Conservation (phyloP, 805 yeast genomes). For the Ogataea minuta region DNA sequence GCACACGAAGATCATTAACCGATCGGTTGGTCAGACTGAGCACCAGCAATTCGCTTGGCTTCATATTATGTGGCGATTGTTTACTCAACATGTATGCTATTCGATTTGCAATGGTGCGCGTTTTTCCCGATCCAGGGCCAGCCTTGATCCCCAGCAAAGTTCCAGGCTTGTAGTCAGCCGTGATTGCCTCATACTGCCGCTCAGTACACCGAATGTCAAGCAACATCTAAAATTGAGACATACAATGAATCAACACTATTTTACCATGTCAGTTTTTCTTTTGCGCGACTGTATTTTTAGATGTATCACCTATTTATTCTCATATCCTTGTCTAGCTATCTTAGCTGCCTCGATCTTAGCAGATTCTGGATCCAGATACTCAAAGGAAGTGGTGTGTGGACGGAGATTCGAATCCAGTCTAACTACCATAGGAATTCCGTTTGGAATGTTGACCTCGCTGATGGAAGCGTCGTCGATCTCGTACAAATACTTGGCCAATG, state of each 20-base stretch:
- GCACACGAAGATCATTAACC: slow-evolving; percentile 45
- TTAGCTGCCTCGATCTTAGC: slow-evolving; percentile 78
- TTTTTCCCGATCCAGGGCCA: slow-evolving; percentile 78
- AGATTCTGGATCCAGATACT: slow-evolving; percentile 76
- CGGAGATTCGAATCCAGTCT: slow-evolving; percentile 48
- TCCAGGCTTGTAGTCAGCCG: slow-evolving; percentile 36
- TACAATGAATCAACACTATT: background rate
- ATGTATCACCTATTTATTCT: slow-evolving; percentile 11
- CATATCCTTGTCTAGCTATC: slow-evolving; percentile 73
- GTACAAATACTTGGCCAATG: slow-evolving; percentile 67
- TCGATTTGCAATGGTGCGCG: slow-evolving; percentile 55
- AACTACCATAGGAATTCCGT: slow-evolving; percentile 76
- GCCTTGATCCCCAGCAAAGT: slow-evolving; percentile 53
- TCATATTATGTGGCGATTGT: slow-evolving; percentile 29
- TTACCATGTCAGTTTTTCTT: background rate
- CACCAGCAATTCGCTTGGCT: slow-evolving; percentile 57
- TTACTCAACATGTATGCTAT: slow-evolving; percentile 45
- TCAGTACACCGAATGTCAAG: slow-evolving; percentile 13
- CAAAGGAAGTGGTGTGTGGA: slow-evolving; percentile 40
- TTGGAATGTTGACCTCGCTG: slow-evolving; percentile 74
- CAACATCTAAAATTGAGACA: slow-evolving; percentile 3
- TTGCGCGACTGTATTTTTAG: slow-evolving; percentile 5
- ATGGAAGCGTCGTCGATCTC: slow-evolving; percentile 64
- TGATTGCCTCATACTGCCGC: slow-evolving; percentile 37
- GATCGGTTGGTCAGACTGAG: slow-evolving; percentile 70